Percentiles rank a stretch among this genome's conserved stretches.
Conservation (phyloP, 495 filamentous ascomycete genomes). For the Hypoxylon cercidicola region DNA sequence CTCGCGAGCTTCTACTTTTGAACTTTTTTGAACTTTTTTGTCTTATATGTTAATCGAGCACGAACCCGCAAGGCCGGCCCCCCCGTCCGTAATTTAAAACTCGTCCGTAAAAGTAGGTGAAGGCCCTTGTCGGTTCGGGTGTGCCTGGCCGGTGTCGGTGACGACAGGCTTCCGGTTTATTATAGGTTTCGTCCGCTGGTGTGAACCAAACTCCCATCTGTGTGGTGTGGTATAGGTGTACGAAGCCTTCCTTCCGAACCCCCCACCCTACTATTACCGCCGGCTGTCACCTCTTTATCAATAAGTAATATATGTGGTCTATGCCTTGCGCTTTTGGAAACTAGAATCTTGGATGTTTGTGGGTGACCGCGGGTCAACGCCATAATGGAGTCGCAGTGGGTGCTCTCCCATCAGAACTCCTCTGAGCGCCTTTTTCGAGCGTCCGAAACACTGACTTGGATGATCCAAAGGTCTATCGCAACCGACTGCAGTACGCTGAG, state of each 20-base stretch:
- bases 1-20: constrained; percentile 32
- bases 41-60: constrained; percentile 15
- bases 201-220: constrained; percentile 26
- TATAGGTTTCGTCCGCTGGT: constrained; percentile 34
- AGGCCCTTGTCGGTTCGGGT: constrained; percentile 31
- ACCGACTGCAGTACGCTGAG: constrained; percentile 53
- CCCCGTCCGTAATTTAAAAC: constrained; percentile 29
- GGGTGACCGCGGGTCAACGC: constrained; percentile 37
- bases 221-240: constrained; percentile 15
- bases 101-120: constrained; percentile 34
- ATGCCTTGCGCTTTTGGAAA: constrained; percentile 25
- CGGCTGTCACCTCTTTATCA: constrained; percentile 25
- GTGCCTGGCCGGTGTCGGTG: constrained; percentile 29
- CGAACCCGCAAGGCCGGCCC: constrained; percentile 7
- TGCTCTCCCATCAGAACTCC: constrained; percentile 34
- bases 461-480: constrained; percentile 53
- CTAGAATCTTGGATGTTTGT: constrained; percentile 25
- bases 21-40: too few relatives aligned
- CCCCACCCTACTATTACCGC: constrained; percentile 26
- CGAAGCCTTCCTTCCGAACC: constrained; percentile 25
- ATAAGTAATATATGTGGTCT: constrained; percentile 37
- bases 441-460: constrained; percentile 42
- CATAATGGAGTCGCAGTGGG: constrained; percentile 41
- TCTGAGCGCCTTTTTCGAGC: constrained; percentile 31
- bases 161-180: constrained; percentile 33